phyloP scores from a whole-genome alignment of 202 grass and related monocot species.

The Schoenoplectus tabernaemontani region DNA sequence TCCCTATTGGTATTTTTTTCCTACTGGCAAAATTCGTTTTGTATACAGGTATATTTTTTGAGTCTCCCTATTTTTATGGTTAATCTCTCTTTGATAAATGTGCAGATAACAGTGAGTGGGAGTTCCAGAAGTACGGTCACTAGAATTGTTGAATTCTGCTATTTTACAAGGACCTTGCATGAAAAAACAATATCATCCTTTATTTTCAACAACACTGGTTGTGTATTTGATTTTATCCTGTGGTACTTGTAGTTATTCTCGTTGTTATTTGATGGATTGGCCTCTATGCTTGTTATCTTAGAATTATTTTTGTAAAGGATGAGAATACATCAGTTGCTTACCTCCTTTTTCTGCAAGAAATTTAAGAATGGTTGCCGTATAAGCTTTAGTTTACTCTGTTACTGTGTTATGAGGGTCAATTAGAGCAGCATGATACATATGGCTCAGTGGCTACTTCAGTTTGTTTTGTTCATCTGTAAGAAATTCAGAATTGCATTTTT shows the following conservation, averaged over 20 bases:
- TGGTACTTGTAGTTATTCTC: no score
- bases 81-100: neutral
- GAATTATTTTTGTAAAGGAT: conserved; percentile 11
- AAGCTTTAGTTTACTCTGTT: neutral
- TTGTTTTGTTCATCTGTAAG: neutral
- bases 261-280: no score
- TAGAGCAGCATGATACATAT: neutral
- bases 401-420: neutral
- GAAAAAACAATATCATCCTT: conserved; percentile 9
- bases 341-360: neutral
- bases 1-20: no score
- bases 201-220: neutral
- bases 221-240: no score
- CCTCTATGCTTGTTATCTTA: neutral
- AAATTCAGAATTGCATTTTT: neutral
- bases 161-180: neutral
- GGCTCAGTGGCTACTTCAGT: no score
- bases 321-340: neutral
- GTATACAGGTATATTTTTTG: neutral
- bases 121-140: conserved; percentile 96
- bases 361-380: neutral
- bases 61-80: conserved; percentile 4
- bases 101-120: conserved; percentile 97
- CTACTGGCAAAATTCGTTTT: no score
- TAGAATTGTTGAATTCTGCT: conserved; percentile 22